Base-by-base conservation (phyloP, 2,329 filamentous ascomycete species). In the Dryadomyces quercivorus region DNA sequence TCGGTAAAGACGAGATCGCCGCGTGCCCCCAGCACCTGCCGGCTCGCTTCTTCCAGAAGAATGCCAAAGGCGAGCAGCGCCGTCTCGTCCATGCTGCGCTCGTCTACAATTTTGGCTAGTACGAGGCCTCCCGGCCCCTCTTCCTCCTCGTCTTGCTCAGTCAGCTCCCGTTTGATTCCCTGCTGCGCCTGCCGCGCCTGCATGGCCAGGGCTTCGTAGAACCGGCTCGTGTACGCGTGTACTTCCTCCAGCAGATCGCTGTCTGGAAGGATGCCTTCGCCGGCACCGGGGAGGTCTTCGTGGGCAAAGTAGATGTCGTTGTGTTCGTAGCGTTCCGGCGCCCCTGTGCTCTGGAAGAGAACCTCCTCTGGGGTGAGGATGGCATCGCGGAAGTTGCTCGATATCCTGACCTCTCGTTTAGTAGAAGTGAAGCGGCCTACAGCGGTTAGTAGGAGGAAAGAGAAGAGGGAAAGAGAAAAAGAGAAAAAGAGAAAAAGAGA, bases 1-100 rank as follows among this genome's bases (percentile, higher is more conserved):
- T 90, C 85, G 0, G 84, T 81, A 63, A 92, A 85, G 1, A 85
- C 84, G 50, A 88, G 66, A 66, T 89, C 83, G 21, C 86, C 87
- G 13, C 73, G 77, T 54, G 74, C 70, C 5, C 85, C 86, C 20
- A 91, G 69, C 6, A 74, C 66, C 49, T 82, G 78, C 44, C 75
- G 72, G 16, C 78, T 75, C 2, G 80, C 77, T 67, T 92, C 87
- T 67, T 92, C 86, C 45, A 91, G 70, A 55, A 92, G 67, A 50
- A 92, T 81, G 1, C 86, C 86, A 62, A 92, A 74, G 1, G 86
- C 85, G 53, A 92, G 70, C 56, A 92, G 72, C 4, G 86, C 86
- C 15, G 85, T 88, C 70, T 88, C 87, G 63, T 92, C 85, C 78
- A 92, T 80, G 65, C 81, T 86, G 59, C 75, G 66, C 63, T 79